Percentiles rank a stretch among this genome's conserved stretches.
Conservation (phyloP, 2,329 filamentous ascomycete genomes). For the Leptographium procerum region DNA sequence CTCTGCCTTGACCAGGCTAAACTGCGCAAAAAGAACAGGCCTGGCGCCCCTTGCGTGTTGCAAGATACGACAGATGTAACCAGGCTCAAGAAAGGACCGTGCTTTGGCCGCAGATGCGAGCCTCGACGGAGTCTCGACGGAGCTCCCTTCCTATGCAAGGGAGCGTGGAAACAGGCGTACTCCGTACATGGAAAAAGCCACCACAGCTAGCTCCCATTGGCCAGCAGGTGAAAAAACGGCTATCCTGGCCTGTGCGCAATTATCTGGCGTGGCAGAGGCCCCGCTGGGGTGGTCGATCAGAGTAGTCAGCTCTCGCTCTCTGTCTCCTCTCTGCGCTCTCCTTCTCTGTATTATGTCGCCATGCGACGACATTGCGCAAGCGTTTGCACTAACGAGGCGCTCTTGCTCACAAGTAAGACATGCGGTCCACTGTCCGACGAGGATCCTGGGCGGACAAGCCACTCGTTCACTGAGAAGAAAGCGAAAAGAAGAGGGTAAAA, state of each 20-base stretch:
- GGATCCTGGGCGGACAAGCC: background rate
- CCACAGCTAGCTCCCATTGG: background rate
- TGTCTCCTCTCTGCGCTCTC: too few species aligned
- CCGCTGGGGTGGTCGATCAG: background rate
- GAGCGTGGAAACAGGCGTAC: too few species aligned
- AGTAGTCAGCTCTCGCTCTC: background rate
- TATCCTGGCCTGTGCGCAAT: background rate
- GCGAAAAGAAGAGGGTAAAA: background rate
- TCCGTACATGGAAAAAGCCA: too few species aligned
- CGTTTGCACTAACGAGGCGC: background rate
- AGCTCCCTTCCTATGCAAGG: background rate
- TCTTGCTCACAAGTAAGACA: background rate
- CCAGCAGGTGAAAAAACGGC: background rate
- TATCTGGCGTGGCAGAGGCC: background rate
- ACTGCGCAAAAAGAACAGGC: background rate
- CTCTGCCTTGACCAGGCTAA: background rate
- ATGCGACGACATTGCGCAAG: background rate
- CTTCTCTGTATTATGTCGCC: too few species aligned
- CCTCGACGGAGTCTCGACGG: background rate
- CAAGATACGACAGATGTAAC: background rate
- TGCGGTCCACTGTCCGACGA: background rate
- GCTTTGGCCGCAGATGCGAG: background rate
- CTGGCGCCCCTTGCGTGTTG: background rate
- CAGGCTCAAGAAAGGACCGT: background rate
- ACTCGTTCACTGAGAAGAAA: background rate